Base-by-base conservation (phyloP, 1,139 yeast genomes). In the Kurtzmaniella natalensis region DNA sequence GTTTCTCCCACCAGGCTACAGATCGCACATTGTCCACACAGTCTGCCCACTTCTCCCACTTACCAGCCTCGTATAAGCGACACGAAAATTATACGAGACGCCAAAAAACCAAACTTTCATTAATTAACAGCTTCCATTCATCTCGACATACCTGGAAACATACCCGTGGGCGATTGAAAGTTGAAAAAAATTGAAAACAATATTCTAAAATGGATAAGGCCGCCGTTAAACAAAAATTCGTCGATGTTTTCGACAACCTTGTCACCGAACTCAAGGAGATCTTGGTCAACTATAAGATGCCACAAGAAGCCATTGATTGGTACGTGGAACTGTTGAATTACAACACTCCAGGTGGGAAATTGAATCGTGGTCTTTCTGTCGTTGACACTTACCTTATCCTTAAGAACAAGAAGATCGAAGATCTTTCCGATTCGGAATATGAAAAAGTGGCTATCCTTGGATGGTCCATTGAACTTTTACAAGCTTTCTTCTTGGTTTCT, bases 261-360 rank as follows among this genome's bases (percentile, higher is more conserved):
- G 95, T 87, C 25, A 73, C 70, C 18, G 98, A 92, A 56, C 70
- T 92, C 48, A 74, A 72, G 40, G 72, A 70, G 23, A 73, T 80
- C 37, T 68, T 87, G 42, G 64, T 61, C 38, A 68, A 68, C 37
- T 86, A 88, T 61, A 86, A 87, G 38, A 85, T 92, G 79, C 88
- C 96, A 14, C 63, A 72, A 40, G 94, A 85, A 44, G 97, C 96
- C 33, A 72, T 85, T 41, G 78, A 76, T 25, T 92, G 99, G 98
- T 87, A 78, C 63, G 76, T 71, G 47, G 71, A 71, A 43, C 81
- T 73, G 47, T 68, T 92, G 57, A 64, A 81, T 49, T 85, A 92
- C 70, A 94, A 94, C 65, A 81, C 95, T 6, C 92, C 95, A 36
- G 96, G 97, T 40, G 99, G 99, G 33, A 94, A 94, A 63, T 75